Evolutionary conservation across 306 rosid species (phyloP), one percentile per base, ranked within the genome.

Genomic region (Vicia sativa): DNA sequence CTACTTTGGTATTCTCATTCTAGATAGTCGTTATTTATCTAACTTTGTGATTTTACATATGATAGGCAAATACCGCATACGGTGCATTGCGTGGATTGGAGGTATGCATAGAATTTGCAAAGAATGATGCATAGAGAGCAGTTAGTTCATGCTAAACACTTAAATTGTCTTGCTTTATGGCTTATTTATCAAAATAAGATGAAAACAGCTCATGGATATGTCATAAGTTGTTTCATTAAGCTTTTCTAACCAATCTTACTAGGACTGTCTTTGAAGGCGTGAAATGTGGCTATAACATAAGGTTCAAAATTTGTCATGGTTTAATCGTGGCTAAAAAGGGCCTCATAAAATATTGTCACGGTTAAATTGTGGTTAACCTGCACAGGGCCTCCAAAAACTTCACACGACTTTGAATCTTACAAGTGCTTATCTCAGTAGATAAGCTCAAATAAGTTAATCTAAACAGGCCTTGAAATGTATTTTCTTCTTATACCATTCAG

Each of bases 71-170:
- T 54, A 81, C 82, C 1, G 80, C 78, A 21, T 81, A 74, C 55
- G 86, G 86, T 23, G 82, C 86, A 53, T 58, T 81, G 72, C 86
- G 78, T 5, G 86, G 86, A 65, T 45, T 81, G 58, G 86, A 81
- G 86, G 82, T 77, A 74, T 60, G 82, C 70, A 60, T 44, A 52
- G 34, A 73, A 15, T 60, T 67, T 49, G 35, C 62, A 31, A 42
- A 4, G 35, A 29, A 15, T 54, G 38, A 34, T 14, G 18, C 23
- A 46, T 45, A 15, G 57, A 18, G 71, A 61, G 44, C 12, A 26
- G 38, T 49, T 74, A 74, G 65, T 74, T 35, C 12, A 1, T 63
- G 46, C 28, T 63, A 62, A 69, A 49, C 7, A 31, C 53, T 45
- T 74, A 63, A 73, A 65, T 55, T 26, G 18, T 55, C 64, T 21